A percentile compares a stretch with the other conserved stretches of the same genome.
These are phyloP conservation scores for Pulveroboletus ravenelii DNA, from an alignment of 768 basidiomycete genomes.

Conservation along the genomic window DNA sequence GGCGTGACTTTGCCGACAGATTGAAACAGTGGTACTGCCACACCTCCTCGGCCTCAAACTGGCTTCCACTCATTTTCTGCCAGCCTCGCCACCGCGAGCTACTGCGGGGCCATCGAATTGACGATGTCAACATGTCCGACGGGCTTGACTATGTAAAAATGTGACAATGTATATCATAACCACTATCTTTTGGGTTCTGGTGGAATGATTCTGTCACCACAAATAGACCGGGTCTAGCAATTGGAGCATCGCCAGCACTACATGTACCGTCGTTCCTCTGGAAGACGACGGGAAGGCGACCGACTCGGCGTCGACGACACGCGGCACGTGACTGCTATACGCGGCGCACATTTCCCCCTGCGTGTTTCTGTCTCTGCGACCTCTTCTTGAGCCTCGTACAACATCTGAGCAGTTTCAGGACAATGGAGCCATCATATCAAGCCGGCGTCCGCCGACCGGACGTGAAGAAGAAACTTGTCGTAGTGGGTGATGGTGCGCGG, in stretches of 20 bases:
- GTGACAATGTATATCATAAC: not conserved
- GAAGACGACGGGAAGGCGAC: not conserved
- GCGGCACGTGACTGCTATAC: conserved; percentile 15
- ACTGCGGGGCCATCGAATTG: not conserved
- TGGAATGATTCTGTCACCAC: not conserved
- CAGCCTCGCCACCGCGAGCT: not conserved
- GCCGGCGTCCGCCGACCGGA: conserved; percentile 56
- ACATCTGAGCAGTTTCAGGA: not conserved
- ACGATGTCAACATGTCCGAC: not conserved
- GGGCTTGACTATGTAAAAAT: not conserved
- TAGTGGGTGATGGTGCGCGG: conserved; percentile 78
- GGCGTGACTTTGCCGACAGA: conserved; percentile 26
- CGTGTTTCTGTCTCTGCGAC: conserved; percentile 5
- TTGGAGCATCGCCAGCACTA: not conserved
- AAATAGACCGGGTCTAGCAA: not conserved
- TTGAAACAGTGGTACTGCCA: conserved; percentile 22
- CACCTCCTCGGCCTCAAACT: conserved; percentile 10
- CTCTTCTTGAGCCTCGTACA: not conserved
- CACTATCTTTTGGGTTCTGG: not conserved
- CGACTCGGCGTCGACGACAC: not conserved
- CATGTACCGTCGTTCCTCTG: too few relatives aligned
- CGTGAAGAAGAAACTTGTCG: conserved; percentile 81
- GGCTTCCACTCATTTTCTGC: conserved; percentile 1
- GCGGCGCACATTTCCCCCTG: not conserved
- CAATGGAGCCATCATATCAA: conserved; percentile 29